Base-by-base conservation (phyloP, 2,329 filamentous ascomycete species). In the Aureobasidium pullulans region DNA sequence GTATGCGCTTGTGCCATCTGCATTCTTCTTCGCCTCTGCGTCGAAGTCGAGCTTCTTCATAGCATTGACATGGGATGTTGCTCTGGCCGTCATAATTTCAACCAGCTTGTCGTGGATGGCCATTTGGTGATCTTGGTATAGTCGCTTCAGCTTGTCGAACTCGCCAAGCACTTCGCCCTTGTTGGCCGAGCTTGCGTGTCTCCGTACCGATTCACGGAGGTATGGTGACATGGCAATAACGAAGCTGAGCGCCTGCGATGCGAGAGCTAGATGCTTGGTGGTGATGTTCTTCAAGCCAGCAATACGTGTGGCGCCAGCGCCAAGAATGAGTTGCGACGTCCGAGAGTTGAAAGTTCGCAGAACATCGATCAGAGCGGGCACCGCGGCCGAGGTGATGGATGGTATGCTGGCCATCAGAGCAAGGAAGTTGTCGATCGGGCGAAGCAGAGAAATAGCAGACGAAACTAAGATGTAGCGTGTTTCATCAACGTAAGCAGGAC, bases 251-350 rank as follows among this genome's bases (percentile, higher is more conserved):
- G 92, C 89, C 72, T 96, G 93, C 0, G 89, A 92, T 2, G 94
- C 92, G 16, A 97, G 84, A 0, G 94, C 92, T 1, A 99, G 82
- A 73, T 99, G 93, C 67, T 94, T 94, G 0, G 94, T 96, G 0
- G 90, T 96, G 71, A 99, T 99, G 68, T 96, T 96, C 71, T 91
- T 96, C 19, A 99, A 78, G 0, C 93, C 93, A 1, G 92, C 94
- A 28, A 88, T 91, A 37, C 85, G 81, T 5, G 90, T 96, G 4
- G 94, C 94, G 4, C 94, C 94, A 1, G 94, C 94, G 1, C 94
- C 94, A 6, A 99, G 84, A 64, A 99, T 96, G 60, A 99, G 82
- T 71, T 99, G 94, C n/a, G 89, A 95, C 60, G 92, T 92, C 19
- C 94, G 87, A 2, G 91, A 96, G 72, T 99, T 96, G 80, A 97